Conservation (phyloP, 805 yeast species). For the Komagataella ulmi region DNA sequence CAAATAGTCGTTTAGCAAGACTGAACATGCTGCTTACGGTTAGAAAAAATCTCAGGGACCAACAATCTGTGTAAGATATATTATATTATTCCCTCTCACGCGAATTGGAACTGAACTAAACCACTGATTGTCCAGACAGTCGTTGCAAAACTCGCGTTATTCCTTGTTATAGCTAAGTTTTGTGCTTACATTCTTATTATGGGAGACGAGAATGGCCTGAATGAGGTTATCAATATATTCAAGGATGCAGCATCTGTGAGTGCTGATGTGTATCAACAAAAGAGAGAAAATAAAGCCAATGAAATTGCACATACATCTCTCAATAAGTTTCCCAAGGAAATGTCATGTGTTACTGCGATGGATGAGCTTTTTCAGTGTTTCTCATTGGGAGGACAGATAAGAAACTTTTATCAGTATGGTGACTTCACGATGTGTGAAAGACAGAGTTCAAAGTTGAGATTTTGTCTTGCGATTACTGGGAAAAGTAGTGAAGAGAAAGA, state of each 20-base stretch:
- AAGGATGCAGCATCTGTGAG: neutral
- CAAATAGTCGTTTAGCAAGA: constrained; percentile 15
- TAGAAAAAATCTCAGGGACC: constrained; percentile 9
- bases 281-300: neutral
- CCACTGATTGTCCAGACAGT: neutral
- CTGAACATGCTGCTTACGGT: constrained; percentile 8
- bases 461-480: constrained; percentile 53
- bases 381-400: constrained; percentile 81
- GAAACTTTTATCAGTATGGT: constrained; percentile 78
- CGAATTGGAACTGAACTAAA: neutral
- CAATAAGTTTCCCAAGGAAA: constrained; percentile 13
- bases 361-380: constrained; percentile 80
- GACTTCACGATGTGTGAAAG: constrained; percentile 57
- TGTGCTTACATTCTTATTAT: too few species aligned
- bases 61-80: too few species aligned
- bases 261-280: neutral
- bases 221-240: neutral
- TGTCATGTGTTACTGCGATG: constrained; percentile 73
- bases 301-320: neutral
- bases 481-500: constrained; percentile 39
- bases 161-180: neutral
- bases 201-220: neutral
- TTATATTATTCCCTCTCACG: neutral
- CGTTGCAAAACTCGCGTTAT: neutral
- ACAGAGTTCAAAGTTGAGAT: constrained; percentile 65